These are phyloP conservation scores for Saccharomycodes ludwigii DNA, from an alignment of 805 yeast species.

Conservation along the genomic window DNA sequence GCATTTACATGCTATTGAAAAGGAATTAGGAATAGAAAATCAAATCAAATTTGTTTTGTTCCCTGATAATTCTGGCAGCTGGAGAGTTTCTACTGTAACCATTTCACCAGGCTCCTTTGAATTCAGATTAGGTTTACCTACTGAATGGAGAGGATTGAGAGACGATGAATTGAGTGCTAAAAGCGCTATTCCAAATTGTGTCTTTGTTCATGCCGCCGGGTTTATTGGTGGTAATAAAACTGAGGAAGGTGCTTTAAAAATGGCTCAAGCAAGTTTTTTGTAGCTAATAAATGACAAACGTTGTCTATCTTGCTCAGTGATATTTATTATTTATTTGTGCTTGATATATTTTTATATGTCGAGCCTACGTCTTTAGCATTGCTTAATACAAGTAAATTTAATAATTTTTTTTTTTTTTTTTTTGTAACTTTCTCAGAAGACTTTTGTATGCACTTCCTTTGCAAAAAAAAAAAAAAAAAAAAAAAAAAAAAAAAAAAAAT, in stretches of 20 bases:
- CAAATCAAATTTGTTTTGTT: constrained; percentile 67
- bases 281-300: no score
- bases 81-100: constrained; percentile 93
- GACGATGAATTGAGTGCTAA: constrained; percentile 66
- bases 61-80: constrained; percentile 53
- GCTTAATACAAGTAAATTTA: no score
- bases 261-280: constrained; percentile 43
- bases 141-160: constrained; percentile 89
- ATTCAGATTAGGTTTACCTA: constrained; percentile 80
- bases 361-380: no score
- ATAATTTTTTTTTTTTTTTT: no score
- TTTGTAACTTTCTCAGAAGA: no score
- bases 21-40: constrained; percentile 40
- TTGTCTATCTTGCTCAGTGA: no score
- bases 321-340: no score
- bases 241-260: constrained; percentile 59
- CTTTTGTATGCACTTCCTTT: no score
- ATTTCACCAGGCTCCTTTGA: constrained; percentile 65
- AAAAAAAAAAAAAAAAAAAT: no score
- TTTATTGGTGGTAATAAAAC: constrained; percentile 92
- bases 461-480: no score
- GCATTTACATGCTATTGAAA: constrained; percentile 68
- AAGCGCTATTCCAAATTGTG: constrained; percentile 77
- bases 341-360: no score
- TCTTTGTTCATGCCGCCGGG: constrained; percentile 92